Conservation (phyloP, 1,139 yeast genomes). For the Geotrichum reessii region DNA sequence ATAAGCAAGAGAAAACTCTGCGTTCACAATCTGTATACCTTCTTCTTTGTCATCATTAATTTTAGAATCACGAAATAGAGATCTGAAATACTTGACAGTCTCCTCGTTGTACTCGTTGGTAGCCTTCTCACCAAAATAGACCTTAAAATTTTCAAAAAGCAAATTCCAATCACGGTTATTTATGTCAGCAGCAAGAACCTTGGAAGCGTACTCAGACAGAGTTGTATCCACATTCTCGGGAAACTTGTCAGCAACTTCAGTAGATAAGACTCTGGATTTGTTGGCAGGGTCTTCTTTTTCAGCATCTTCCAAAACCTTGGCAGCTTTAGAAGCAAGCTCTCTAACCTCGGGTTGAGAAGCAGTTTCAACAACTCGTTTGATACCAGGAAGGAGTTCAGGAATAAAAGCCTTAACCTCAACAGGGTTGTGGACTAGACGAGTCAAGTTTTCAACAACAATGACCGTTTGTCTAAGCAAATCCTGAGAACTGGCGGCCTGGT, state of each 20-base stretch:
- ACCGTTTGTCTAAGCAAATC: constrained; percentile 96
- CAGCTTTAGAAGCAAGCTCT: constrained; percentile 84
- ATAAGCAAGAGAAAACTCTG: constrained; percentile 92
- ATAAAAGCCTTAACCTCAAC: constrained; percentile 84
- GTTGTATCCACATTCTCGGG: constrained; percentile 32
- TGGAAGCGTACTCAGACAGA: constrained; percentile 48
- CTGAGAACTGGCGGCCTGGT: constrained; percentile 83
- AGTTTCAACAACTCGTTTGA: constrained; percentile 76
- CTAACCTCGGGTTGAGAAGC: constrained; percentile 97
- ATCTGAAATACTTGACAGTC: constrained; percentile 53
- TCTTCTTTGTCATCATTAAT: constrained; percentile 57
- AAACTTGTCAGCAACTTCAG: constrained; percentile 42
- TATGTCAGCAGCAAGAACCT: constrained; percentile 62
- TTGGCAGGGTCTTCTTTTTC: constrained; percentile 61
- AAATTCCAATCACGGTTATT: constrained; percentile 90
- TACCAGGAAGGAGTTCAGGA: constrained; percentile 84
- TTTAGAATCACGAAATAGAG: constrained; percentile 55
- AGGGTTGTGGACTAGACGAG: constrained; percentile 90
- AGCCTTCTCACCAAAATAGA: constrained; percentile 35
- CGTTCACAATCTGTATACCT: constrained; percentile 84
- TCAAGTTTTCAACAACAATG: constrained; percentile 90
- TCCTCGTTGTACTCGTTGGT: constrained; percentile 42
- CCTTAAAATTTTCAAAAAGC: constrained; percentile 47
- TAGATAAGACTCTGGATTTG: constrained; percentile 64
- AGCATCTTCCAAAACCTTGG: constrained; percentile 74